These are phyloP conservation scores for Plectosphaerella sp. DNA, from an alignment of 2,329 filamentous ascomycete species.

Conservation along the genomic window DNA sequence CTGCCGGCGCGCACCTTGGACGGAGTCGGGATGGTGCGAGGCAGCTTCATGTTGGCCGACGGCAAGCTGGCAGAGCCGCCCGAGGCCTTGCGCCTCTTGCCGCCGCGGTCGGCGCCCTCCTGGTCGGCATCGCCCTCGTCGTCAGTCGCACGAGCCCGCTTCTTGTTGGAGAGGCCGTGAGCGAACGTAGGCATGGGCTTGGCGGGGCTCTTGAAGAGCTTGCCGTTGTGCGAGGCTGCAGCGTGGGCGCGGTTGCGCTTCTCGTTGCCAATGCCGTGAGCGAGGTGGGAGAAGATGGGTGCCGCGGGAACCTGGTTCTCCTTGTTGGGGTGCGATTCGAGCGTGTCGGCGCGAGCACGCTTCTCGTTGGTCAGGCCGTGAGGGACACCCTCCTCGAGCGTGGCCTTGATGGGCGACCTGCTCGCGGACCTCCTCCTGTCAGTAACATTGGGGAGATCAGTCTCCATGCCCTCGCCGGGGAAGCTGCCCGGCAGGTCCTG, in stretches of 20 bases:
- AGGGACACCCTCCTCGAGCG: constrained; percentile 35
- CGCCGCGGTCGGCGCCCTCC: constrained; percentile 47
- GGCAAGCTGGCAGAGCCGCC: constrained; percentile 15
- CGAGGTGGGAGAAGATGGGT: constrained; percentile 35
- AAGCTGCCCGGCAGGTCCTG: constrained; percentile 53
- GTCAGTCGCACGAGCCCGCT: constrained; percentile 51
- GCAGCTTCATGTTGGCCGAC: neutral
- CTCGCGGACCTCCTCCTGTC: neutral
- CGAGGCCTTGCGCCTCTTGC: constrained; percentile 55
- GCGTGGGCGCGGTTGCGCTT: constrained; percentile 51
- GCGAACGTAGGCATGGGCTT: constrained; percentile 36
- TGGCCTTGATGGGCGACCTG: constrained; percentile 32
- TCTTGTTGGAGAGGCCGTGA: constrained; percentile 64
- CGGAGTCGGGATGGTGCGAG: constrained; percentile 22
- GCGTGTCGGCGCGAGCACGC: constrained; percentile 28
- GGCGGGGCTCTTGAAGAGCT: constrained; percentile 29
- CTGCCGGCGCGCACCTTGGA: constrained; percentile 25
- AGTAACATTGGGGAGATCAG: neutral
- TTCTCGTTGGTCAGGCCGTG: constrained; percentile 66
- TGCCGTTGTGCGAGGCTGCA: constrained; percentile 35
- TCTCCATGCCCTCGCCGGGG: constrained; percentile 24
- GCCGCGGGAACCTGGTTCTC: constrained; percentile 45
- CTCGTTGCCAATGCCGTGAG: constrained; percentile 62
- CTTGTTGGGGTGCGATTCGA: constrained; percentile 40
- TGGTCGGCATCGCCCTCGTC: constrained; percentile 56